Percentiles rank a stretch among this genome's conserved stretches.
Conservation (phyloP, 106 monocot genomes). For the Dactylorhiza incarnata region DNA sequence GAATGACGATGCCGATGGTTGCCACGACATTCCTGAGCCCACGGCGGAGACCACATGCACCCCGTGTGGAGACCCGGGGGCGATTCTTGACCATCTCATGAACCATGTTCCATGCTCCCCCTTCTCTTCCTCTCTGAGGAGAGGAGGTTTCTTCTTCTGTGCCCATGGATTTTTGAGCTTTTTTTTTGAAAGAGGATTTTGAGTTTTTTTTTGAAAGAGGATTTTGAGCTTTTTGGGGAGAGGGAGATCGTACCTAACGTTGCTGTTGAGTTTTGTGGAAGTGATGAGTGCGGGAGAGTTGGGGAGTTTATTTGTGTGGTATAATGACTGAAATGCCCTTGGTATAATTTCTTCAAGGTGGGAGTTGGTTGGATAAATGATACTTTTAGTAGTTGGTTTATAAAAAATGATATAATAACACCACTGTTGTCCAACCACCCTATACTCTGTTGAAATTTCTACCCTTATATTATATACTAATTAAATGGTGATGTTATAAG, state of each 20-base stretch:
- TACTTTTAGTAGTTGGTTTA: background rate
- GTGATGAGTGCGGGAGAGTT: background rate
- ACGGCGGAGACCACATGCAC: constrained; percentile 12
- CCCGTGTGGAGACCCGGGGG: background rate
- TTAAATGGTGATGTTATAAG: too few relatives aligned
- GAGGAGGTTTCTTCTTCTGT: background rate
- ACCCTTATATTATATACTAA: too few relatives aligned
- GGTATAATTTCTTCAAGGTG: background rate
- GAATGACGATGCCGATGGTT: constrained; percentile 12
- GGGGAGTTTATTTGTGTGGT: background rate
- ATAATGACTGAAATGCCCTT: background rate
- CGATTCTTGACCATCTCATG: constrained; percentile 20
- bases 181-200: too few relatives aligned
- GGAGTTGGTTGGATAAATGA: background rate
- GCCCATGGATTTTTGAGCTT: background rate
- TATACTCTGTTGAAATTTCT: too few relatives aligned
- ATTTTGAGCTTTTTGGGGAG: background rate
- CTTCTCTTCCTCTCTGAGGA: background rate
- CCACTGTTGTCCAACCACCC: too few relatives aligned
- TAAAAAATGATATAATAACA: too few relatives aligned
- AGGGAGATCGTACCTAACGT: background rate
- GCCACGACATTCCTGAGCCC: constrained; percentile 15
- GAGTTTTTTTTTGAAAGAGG: too few relatives aligned
- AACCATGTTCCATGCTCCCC: background rate
- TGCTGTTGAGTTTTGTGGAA: background rate